Evolutionary conservation across 495 filamentous ascomycete genomes (phyloP), one percentile per base, ranked within the genome.

Genomic region (Hypomontagnella monticulosa): DNA sequence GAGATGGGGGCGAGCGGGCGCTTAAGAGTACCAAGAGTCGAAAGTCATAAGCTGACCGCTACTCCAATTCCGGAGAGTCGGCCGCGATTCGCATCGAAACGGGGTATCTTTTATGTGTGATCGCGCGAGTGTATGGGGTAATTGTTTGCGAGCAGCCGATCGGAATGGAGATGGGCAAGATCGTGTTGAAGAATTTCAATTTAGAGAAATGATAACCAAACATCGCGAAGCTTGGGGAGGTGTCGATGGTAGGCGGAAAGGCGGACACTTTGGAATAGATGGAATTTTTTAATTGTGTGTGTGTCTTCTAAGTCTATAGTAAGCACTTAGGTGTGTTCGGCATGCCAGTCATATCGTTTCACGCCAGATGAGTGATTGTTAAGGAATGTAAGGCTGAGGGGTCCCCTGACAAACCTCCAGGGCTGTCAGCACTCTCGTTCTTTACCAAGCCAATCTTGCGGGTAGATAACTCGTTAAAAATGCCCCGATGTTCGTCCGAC

Each of bases 11-110:
- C 23, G n/a, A 34, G 36, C 47, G 23, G 50, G 57, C 38, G 49
- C 32, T 66, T 41, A 63, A 66, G 42, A 53, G 16, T n/a, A 55
- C 41, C 55, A 58, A 64, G 51, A 58, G 37, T 16, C 43, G 18
- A 66, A 66, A 67, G 44, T 74, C 69, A 59, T 74, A 72, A 68
- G 69, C 69, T 74, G 71, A 74, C 71, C 71, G 71, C 71, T 57
- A 69, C 60, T 74, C 69, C 61, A 47, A 32, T 43, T 52, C 52
- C 19, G 23, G 59, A 72, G 42, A 43, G 71, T 66, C 71, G 59
- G 69, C 40, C 11, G 34, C 8, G 37, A 33, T 3, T 7, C 10
- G 42, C 20, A 15, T 49, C 16, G 34, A 5, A 48, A 55, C 48
- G 12, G 9, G 32, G 14, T 51, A 34, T 53, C 52, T 30, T 70